Conservation (phyloP, 2,329 filamentous ascomycete genomes). For the Scleromitrula shiraiana region DNA sequence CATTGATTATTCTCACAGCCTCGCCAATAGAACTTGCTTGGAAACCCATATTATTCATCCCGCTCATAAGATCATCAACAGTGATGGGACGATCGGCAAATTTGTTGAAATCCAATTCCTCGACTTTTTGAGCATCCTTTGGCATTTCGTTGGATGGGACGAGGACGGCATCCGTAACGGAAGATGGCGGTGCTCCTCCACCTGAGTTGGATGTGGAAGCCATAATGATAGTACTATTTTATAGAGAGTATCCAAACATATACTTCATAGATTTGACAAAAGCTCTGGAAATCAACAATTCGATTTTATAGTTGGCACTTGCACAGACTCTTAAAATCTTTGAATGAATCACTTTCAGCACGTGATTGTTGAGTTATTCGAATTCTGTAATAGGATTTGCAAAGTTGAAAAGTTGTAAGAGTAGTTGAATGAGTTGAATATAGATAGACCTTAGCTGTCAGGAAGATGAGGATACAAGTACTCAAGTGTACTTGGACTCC, state of each 20-base stretch:
- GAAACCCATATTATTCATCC: slow-evolving; percentile 82
- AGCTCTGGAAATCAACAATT: too few relatives aligned
- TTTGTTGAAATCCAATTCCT: slow-evolving; percentile 87
- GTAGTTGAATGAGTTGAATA: too few relatives aligned
- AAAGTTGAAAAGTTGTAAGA: too few relatives aligned
- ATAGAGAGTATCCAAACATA: neutral
- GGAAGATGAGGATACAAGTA: too few relatives aligned
- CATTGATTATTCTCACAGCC: slow-evolving; percentile 85
- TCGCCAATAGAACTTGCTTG: slow-evolving; percentile 76
- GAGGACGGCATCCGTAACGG: slow-evolving; percentile 72
- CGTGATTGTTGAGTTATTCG: too few relatives aligned
- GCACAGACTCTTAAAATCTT: too few relatives aligned
- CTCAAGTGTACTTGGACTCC: too few relatives aligned
- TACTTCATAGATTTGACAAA: too few relatives aligned
- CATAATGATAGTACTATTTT: neutral
- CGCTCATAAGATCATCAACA: slow-evolving; percentile 72
- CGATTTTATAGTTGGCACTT: too few relatives aligned
- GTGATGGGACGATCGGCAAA: slow-evolving; percentile 69
- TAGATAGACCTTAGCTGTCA: too few relatives aligned
- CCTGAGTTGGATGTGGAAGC: neutral
- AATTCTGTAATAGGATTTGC: too few relatives aligned
- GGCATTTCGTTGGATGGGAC: slow-evolving; percentile 78
- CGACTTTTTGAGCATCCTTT: slow-evolving; percentile 67
- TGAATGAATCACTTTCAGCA: too few relatives aligned
- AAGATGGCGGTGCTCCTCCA: slow-evolving; percentile 41